A percentile compares a stretch with the other conserved stretches of the same genome.
Evolutionary conservation across 2,329 filamentous ascomycete species (phyloP).

Genomic region (Fusarium sp.): DNA sequence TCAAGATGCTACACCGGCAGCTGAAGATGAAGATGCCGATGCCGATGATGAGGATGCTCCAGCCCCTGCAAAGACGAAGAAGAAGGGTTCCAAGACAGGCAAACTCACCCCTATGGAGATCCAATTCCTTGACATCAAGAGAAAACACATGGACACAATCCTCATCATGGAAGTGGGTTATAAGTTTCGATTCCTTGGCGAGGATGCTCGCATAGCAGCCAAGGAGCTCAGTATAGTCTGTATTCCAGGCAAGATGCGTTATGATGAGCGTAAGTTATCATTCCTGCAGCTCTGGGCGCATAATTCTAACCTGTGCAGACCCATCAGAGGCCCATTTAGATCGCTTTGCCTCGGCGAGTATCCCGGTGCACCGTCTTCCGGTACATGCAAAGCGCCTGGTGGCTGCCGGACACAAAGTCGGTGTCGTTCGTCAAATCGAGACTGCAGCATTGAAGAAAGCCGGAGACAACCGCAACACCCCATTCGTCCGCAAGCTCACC

Average conservation of each 20-base stretch:
- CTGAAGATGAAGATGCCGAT: slow-evolving; percentile 68
- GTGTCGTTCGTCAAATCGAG: slow-evolving; percentile 92
- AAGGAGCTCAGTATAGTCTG: slow-evolving; percentile 95
- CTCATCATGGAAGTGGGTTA: slow-evolving; percentile 96
- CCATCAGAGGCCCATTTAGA: slow-evolving; percentile 91
- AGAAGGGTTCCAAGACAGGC: slow-evolving; percentile 74
- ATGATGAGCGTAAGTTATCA: slow-evolving; percentile 77
- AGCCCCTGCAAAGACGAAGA: slow-evolving; percentile 59
- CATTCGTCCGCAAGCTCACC: slow-evolving; percentile 91
- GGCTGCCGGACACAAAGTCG: slow-evolving; percentile 92
- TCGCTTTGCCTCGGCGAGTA: slow-evolving; percentile 93
- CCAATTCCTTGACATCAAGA: slow-evolving; percentile 93
- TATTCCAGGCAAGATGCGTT: slow-evolving; percentile 93
- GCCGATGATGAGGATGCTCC: slow-evolving; percentile 60
- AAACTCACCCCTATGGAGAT: slow-evolving; percentile 96
- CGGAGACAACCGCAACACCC: slow-evolving; percentile 91
- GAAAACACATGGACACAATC: slow-evolving; percentile 87
- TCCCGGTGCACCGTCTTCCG: slow-evolving; percentile 88
- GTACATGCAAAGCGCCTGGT: slow-evolving; percentile 96
- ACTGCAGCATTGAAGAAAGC: slow-evolving; percentile 95
- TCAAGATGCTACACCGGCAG: slow-evolving; percentile 62
- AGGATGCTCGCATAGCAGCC: slow-evolving; percentile 88
- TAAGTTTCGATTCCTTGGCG: slow-evolving; percentile 97
- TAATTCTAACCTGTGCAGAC: slow-evolving; percentile 55
- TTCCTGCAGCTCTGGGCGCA: slow-evolving; percentile 13